Evolutionary conservation across 148 eudicot genomes (phyloP), one percentile per base, ranked within the genome.

Genomic region (Simmondsia chinensis): DNA sequence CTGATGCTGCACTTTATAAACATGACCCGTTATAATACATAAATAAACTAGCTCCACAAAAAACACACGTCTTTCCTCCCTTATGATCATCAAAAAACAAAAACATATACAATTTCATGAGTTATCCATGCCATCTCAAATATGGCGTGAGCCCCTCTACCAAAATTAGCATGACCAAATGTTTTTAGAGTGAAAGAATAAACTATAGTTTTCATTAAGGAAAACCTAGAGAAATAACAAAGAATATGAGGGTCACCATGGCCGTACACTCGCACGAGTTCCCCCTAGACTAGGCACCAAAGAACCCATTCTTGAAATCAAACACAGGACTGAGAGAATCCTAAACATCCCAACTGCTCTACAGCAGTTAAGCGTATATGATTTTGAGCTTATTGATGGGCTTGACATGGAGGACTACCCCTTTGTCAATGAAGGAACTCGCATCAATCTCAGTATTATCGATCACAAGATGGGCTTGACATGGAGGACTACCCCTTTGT

Each of bases 391-490:
- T 8, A 48, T 79, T 13, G 87, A 89, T 56, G 95, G 82, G 25
- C 83, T 89, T 4, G 87, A 76, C 57, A 51, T 82, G 61, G 78
- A 66, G 41, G 88, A 89, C 32, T 82, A 82, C 37, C 97, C 97
- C 14, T 72, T 79, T 39, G 57, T 89, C 52, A 46, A 59, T 0
- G 85, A 89, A 9, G 93, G 88, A 8, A 76, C 93, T 15, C 71
- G 48, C 57, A 57, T 89, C 5, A 59, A 77, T 54, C 82, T 89
- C 37, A 42, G n/a, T n/a, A n/a, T n/a, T n/a, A n/a, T n/a, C n/a
- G n/a, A n/a, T n/a, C n/a, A n/a, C n/a, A n/a, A n/a, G 87, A 89
- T 56, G 95, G 82, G 25, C 83, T 89, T 4, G 87, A 76, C 57
- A 51, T 82, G 61, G 78, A 66, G 41, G 88, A 89, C 32, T 82